These are phyloP conservation scores for Periglandula ipomoeae DNA, from an alignment of 2,329 filamentous ascomycete species.

Conservation along the genomic window DNA sequence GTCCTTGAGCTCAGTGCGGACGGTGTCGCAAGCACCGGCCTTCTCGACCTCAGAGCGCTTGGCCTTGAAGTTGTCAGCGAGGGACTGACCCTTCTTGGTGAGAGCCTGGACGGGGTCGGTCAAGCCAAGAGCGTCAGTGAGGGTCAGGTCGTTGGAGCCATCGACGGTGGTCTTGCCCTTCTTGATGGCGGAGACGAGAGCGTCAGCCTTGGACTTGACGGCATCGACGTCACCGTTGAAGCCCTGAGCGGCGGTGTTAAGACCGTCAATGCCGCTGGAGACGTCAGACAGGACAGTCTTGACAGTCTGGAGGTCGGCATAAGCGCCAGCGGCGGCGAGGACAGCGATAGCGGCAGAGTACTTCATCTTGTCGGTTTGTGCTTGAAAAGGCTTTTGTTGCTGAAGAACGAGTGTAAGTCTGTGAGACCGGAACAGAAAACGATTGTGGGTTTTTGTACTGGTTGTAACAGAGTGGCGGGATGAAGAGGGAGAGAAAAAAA, in stretches of 20 bases:
- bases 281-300: conserved; percentile 8
- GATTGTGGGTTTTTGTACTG: not conserved
- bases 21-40: conserved; percentile 18
- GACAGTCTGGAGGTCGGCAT: conserved; percentile 10
- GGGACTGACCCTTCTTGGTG: conserved; percentile 16
- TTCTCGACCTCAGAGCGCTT: conserved; percentile 20
- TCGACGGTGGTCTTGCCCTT: conserved; percentile 12
- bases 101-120: conserved; percentile 13
- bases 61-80: conserved; percentile 16
- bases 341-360: conserved; percentile 10
- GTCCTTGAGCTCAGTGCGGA: conserved; percentile 15
- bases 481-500: not conserved
- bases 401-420: conserved; percentile 10
- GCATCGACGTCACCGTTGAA: conserved; percentile 15
- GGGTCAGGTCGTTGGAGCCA: conserved; percentile 8
- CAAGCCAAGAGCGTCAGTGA: conserved; percentile 12
- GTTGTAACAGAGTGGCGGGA: conserved; percentile 2
- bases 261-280: conserved; percentile 9
- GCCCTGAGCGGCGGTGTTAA: conserved; percentile 15
- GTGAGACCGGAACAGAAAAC: conserved; percentile 1
- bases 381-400: not conserved
- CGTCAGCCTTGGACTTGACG: conserved; percentile 14
- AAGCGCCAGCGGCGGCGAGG: conserved; percentile 10
- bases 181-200: conserved; percentile 12
- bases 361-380: conserved; percentile 11